A percentile compares a stretch with the other conserved stretches of the same genome.
Conservation (phyloP, 306 rosid species). For the Pachyrhizus erosus region DNA sequence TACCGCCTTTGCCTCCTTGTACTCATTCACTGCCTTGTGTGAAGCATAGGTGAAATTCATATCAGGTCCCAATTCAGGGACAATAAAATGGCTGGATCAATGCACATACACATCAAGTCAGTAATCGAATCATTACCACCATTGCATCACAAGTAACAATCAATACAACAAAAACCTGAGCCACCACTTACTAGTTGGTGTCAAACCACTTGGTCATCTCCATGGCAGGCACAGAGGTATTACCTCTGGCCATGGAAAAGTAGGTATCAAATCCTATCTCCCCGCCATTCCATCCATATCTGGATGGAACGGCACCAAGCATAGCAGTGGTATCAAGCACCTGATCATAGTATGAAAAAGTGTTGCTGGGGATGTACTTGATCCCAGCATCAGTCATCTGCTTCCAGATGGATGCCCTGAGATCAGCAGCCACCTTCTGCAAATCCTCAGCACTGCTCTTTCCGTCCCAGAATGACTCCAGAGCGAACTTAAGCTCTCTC, state of each 20-base stretch:
- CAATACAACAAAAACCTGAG: not conserved
- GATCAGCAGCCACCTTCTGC: constrained; percentile 76
- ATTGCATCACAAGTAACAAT: not conserved
- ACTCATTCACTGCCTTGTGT: constrained; percentile 87
- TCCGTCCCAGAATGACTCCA: constrained; percentile 89
- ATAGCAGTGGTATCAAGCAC: constrained; percentile 78
- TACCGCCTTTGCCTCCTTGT: constrained; percentile 95
- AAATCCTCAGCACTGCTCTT: constrained; percentile 86
- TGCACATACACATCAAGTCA: constrained; percentile 26
- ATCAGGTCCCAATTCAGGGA: constrained; percentile 88
- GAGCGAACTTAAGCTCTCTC: constrained; percentile 90
- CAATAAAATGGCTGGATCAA: constrained; percentile 81
- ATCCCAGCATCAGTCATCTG: constrained; percentile 79
- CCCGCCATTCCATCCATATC: constrained; percentile 83
- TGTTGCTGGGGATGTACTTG: constrained; percentile 91
- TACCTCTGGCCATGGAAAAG: constrained; percentile 95
- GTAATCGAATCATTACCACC: not conserved
- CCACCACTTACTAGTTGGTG: constrained; percentile 81
- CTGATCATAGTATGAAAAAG: constrained; percentile 85
- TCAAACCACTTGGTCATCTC: constrained; percentile 99
- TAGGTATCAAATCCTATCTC: constrained; percentile 85
- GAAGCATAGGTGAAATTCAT: constrained; percentile 77
- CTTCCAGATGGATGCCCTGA: constrained; percentile 87
- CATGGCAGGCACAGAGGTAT: constrained; percentile 87
- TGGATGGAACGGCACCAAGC: constrained; percentile 84